Conservation (phyloP, 768 basidiomycete genomes). For the Boletus pseudo-olivaceus region DNA sequence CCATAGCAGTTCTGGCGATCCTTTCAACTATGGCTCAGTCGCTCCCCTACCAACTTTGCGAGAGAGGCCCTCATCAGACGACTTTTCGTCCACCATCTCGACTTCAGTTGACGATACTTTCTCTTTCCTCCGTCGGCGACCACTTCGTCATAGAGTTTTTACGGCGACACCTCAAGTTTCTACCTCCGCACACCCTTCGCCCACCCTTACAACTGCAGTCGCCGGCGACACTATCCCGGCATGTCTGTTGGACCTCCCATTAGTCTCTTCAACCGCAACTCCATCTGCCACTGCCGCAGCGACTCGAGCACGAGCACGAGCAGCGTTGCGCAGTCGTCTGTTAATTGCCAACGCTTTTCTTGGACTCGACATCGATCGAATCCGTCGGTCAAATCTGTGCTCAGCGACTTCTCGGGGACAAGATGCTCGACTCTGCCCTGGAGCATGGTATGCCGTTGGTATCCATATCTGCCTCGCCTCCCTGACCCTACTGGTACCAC, state of each 20-base stretch:
- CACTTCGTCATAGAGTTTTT: conserved; percentile 53
- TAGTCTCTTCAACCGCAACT: conserved; percentile 70
- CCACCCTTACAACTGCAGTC: conserved; percentile 43
- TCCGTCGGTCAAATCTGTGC: conserved; percentile 58
- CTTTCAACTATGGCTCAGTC: conserved; percentile 61
- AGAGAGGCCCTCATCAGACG: conserved; percentile 57
- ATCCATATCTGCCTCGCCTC: conserved; percentile 65
- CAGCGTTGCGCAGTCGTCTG: conserved; percentile 56
- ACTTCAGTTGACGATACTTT: conserved; percentile 68
- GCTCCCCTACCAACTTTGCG: conserved; percentile 41
- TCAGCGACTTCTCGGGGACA: conserved; percentile 72
- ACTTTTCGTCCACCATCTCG: conserved; percentile 54
- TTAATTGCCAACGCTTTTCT: conserved; percentile 51
- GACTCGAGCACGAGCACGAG: conserved; percentile 59
- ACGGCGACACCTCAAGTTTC: conserved; percentile 76
- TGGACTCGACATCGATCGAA: conserved; percentile 61
- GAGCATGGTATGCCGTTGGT: conserved; percentile 53
- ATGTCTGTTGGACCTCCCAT: conserved; percentile 62
- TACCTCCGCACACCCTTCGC: conserved; percentile 46
- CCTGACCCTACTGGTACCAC: too few relatives aligned
- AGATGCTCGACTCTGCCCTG: conserved; percentile 71
- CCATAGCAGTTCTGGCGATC: conserved; percentile 60
- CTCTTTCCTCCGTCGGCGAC: conserved; percentile 47
- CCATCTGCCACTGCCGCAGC: conserved; percentile 46
- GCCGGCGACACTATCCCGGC: conserved; percentile 62